Base-by-base conservation (phyloP, 306 rosid species). In the Lathyrus tuberosus region DNA sequence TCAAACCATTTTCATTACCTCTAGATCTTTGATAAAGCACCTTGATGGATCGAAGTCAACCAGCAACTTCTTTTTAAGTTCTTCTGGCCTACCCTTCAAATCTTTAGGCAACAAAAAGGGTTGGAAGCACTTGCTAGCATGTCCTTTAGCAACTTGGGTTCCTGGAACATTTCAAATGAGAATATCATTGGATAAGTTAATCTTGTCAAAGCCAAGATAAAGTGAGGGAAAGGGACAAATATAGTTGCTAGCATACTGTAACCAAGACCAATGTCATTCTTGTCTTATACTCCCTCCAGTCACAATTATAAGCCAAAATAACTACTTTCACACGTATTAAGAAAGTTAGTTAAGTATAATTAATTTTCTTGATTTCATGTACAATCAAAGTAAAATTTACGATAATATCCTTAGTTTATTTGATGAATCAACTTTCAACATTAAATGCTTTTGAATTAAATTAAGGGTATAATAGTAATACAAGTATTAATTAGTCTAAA, bases 1-100 rank as follows among this genome's bases (percentile, higher is more conserved):
- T 53, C 14, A 71, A 64, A 69, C 38, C 10, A 65, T 31, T 65
- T 51, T 38, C 41, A 67, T 6, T 86, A 70, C 99, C 99, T 91
- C 84, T 67, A 94, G 71, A 83, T 91, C 92, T 79, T 78, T 78
- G 60, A 88, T 64, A 74, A 84, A 84, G 75, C 84, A 91, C 76
- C 71, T 87, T 62, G 89, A 77, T 15, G 97, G 99, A 86, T 91
- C 89, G 74, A 91, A 91, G 83, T 91, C 83, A 43, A 94, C 89
- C 81, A 88, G 76, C 62, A 91, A 81, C 76, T 80, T 91, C 14
- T 82, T 89, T 78, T 82, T 84, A 46, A 84, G 77, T 67, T 83
- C 90, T 70, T 84, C 87, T 8, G 78, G 77, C 59, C 77, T 82
- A 20, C 89, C 89, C 69, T 80, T 88, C 70, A 84, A 81, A 76